phyloP scores from a whole-genome alignment of 257 asterid species.

The Capsicum pubescens region DNA sequence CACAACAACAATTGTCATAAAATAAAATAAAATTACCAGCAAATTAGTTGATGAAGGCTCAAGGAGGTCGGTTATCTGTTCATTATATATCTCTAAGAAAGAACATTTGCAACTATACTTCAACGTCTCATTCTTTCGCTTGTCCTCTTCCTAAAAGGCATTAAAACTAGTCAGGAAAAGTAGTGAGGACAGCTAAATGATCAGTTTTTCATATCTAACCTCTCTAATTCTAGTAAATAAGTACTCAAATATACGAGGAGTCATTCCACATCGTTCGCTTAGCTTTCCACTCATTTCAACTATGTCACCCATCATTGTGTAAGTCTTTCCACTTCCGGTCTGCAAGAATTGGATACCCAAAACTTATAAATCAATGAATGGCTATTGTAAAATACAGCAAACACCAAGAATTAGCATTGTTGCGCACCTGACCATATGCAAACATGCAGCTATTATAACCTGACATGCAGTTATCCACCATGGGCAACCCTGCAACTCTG shows the following conservation, averaged over 20 bases:
- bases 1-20: constrained; percentile 13
- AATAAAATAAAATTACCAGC: constrained; percentile 53
- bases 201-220: constrained; percentile 44
- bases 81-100: constrained; percentile 86
- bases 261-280: constrained; percentile 71
- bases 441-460: constrained; percentile 95
- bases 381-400: constrained; percentile 13
- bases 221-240: constrained; percentile 70
- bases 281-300: constrained; percentile 59
- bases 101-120: constrained; percentile 88
- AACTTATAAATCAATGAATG: not conserved
- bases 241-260: constrained; percentile 81
- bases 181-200: constrained; percentile 4
- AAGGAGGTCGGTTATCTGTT: constrained; percentile 90
- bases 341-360: constrained; percentile 37
- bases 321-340: constrained; percentile 95
- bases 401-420: constrained; percentile 21
- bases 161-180: not conserved
- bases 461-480: constrained; percentile 93
- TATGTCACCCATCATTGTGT: constrained; percentile 90
- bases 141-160: constrained; percentile 71
- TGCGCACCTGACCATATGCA: constrained; percentile 83
- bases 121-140: constrained; percentile 64
- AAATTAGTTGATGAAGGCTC: constrained; percentile 85
- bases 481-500: constrained; percentile 80